Evolutionary conservation across 371 early-diverging fungal species (phyloP), one percentile per base, ranked within the genome.

Genomic region (Smittium culicis): DNA sequence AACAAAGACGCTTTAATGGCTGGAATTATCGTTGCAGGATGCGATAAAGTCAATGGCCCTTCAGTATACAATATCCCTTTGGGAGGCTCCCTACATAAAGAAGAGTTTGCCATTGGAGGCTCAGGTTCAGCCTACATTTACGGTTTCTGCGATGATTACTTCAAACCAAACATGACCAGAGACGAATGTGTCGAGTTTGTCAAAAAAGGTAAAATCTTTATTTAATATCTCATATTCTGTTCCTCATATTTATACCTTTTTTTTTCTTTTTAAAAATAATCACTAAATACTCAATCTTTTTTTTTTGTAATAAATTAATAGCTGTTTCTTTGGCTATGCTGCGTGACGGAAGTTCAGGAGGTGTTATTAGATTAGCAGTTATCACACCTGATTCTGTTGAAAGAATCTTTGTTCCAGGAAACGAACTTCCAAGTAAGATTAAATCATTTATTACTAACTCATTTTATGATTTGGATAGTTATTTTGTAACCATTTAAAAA

Each of bases 11-110:
- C 69, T 61, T 77, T 99, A 68, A 79, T 78, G 58, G 99, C 99
- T n/a, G 97, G 96, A 55, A 90, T 99, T 72, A 99, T 99, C 74
- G 91, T 99, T 35, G 99, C 92, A 57, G 99, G 99, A 57, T 97
- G 93, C 90, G 99, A 99, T 79, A 83, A 90, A 72, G 79, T 86
- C 66, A 81, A 88, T 57, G 94, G 96, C n/a, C 90, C 90, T 8
- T 78, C 86, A n/a, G 94, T 98, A 31, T 99, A 91, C 80, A 86
- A 85, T 67, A 85, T 99, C 34, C 92, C 93, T 58, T 79, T 98
- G 14, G 99, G 99, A 63, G 99, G 99, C 14, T 89, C 93, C 16
- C 70, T 99, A 55, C 91, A 95, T 73, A 85, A 86, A 74, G 86
- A 89, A 67, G 92, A 95, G 20, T 97, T 90, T 82, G 87, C 98